phyloP scores from a whole-genome alignment of 352 stramenopile genomes.

The Globisporangium solare region DNA sequence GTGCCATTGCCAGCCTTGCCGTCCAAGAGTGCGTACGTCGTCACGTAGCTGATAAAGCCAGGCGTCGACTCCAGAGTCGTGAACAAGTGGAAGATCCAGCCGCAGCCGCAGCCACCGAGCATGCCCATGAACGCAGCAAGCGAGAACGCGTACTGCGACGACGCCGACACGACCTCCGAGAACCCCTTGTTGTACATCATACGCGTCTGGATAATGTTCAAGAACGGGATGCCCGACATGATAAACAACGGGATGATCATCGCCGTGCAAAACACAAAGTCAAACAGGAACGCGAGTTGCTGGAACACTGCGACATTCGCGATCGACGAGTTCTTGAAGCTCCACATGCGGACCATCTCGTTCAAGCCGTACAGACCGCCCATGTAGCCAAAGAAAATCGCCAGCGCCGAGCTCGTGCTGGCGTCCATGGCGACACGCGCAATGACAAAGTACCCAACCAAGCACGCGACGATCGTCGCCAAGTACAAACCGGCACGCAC shows the following conservation, averaged over 20 bases:
- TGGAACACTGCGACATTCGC: slow-evolving; percentile 63
- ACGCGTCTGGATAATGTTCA: slow-evolving; percentile 85
- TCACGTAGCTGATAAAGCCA: slow-evolving; percentile 74
- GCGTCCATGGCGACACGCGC: slow-evolving; percentile 33
- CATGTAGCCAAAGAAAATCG: slow-evolving; percentile 82
- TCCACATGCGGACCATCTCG: slow-evolving; percentile 84
- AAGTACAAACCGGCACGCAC: slow-evolving; percentile 55
- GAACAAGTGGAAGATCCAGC: slow-evolving; percentile 81
- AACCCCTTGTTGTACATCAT: slow-evolving; percentile 92
- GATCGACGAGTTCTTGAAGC: slow-evolving; percentile 64
- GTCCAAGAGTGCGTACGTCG: slow-evolving; percentile 65
- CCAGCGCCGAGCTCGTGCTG: slow-evolving; percentile 30
- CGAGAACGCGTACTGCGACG: slow-evolving; percentile 83
- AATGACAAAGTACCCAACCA: slow-evolving; percentile 48
- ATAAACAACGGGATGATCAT: slow-evolving; percentile 77
- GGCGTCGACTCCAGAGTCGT: slow-evolving; percentile 65
- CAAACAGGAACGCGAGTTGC: slow-evolving; percentile 82
- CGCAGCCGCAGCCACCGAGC: slow-evolving; percentile 58
- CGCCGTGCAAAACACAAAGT: slow-evolving; percentile 72
- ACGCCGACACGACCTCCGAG: slow-evolving; percentile 79
- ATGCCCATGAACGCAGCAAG: slow-evolving; percentile 75
- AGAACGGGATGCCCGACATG: slow-evolving; percentile 78
- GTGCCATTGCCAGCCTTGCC: slow-evolving; percentile 53
- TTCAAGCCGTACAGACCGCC: slow-evolving; percentile 75
- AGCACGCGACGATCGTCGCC: slow-evolving; percentile 26